Evolutionary conservation across 352 stramenopile genomes (phyloP).

Genomic region (Phytophthora pisi): DNA sequence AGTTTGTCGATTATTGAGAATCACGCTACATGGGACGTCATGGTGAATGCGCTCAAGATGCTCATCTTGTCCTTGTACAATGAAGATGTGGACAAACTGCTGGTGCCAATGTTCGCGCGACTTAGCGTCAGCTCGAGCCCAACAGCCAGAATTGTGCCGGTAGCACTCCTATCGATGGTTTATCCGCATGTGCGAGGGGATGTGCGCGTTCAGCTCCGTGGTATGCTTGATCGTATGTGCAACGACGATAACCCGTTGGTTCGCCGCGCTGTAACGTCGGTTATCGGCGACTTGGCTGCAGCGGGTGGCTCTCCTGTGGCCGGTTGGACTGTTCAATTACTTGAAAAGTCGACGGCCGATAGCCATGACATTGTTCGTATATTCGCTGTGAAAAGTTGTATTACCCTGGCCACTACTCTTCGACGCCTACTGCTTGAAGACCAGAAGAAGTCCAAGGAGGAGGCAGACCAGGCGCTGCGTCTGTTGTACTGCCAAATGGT

Average conservation of each 20-base stretch:
- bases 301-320: constrained; percentile 57
- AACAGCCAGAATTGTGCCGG: constrained; percentile 82
- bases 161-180: constrained; percentile 77
- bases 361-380: constrained; percentile 90
- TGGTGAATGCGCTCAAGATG: constrained; percentile 85
- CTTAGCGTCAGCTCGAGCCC: constrained; percentile 85
- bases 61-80: constrained; percentile 66
- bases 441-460: constrained; percentile 23
- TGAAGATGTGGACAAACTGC: constrained; percentile 61
- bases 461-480: constrained; percentile 53
- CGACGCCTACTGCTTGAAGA: constrained; percentile 58
- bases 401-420: constrained; percentile 70
- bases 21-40: constrained; percentile 88
- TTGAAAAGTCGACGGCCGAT: constrained; percentile 84
- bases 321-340: constrained; percentile 73
- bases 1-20: constrained; percentile 91
- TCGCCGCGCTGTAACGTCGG: constrained; percentile 79
- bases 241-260: constrained; percentile 88
- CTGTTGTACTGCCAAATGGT: constrained; percentile 84
- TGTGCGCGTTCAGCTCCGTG: constrained; percentile 79
- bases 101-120: constrained; percentile 82
- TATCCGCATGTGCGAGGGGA: constrained; percentile 76
- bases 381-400: constrained; percentile 86
- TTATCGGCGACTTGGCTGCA: constrained; percentile 78
- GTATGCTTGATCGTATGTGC: constrained; percentile 89